These are phyloP conservation scores for Pythium biforme DNA, from an alignment of 352 stramenopile genomes.

Conservation along the genomic window DNA sequence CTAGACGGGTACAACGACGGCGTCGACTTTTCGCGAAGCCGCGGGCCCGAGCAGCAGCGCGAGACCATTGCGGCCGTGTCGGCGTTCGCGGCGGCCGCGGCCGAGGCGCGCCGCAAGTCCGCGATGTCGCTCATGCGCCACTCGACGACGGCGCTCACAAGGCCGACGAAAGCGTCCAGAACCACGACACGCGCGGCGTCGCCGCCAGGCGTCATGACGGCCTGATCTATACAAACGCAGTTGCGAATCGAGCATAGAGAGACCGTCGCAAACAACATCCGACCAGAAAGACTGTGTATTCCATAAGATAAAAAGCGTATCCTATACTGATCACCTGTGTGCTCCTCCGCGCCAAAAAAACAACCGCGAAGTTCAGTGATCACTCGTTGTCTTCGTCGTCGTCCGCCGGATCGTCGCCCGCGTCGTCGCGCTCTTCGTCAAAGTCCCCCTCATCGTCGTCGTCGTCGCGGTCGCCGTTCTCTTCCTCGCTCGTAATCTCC, in stretches of 20 bases:
- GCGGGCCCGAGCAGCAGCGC: conserved; percentile 13
- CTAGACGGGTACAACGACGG: neutral
- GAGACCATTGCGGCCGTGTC: conserved; percentile 48
- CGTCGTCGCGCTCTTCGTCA: neutral
- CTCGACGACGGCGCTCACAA: conserved; percentile 26
- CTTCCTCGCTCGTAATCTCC: neutral
- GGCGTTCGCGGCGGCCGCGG: conserved; percentile 48
- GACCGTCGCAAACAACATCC: neutral
- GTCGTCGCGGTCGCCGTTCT: neutral
- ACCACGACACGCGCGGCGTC: neutral
- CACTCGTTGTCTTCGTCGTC: neutral
- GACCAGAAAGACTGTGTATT: neutral
- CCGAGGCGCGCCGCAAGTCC: conserved; percentile 51
- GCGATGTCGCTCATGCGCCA: conserved; percentile 51
- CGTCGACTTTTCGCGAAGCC: conserved; percentile 1
- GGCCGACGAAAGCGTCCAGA: no score
- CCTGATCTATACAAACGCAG: neutral
- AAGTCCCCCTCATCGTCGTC: conserved; percentile 8
- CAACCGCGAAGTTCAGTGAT: neutral
- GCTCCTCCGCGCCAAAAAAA: neutral
- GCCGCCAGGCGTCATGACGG: conserved; percentile 21
- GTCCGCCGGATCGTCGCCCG: conserved; percentile 3
- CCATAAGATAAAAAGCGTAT: neutral
- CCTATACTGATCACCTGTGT: neutral
- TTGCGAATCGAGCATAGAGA: neutral